These are phyloP conservation scores for Fusarium buharicum DNA, from an alignment of 2,329 filamentous ascomycete genomes.

Conservation along the genomic window DNA sequence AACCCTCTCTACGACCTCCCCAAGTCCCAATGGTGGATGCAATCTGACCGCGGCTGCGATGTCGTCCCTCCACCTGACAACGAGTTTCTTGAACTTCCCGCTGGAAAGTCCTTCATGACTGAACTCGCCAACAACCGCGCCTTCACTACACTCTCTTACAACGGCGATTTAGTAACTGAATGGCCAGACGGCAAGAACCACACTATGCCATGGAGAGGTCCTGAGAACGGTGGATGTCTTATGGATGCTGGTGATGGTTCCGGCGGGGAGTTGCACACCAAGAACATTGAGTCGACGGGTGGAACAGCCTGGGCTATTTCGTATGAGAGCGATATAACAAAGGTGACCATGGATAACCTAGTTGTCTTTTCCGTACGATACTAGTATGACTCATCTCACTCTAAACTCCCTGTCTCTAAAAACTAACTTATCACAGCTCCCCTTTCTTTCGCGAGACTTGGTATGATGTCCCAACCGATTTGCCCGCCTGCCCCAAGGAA, in stretches of 20 bases:
- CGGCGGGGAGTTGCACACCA: constrained; percentile 59
- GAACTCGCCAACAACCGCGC: constrained; percentile 63
- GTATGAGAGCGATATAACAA: constrained; percentile 58
- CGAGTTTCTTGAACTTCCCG: constrained; percentile 57
- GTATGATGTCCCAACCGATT: constrained; percentile 45
- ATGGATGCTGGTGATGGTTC: constrained; percentile 48
- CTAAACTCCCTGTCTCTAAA: background rate
- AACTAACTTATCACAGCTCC: constrained; percentile 27
- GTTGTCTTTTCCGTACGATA: constrained; percentile 60
- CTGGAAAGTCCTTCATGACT: constrained; percentile 59
- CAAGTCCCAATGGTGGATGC: constrained; percentile 62
- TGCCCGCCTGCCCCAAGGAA: constrained; percentile 44
- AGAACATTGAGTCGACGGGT: constrained; percentile 55
- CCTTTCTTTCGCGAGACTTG: constrained; percentile 48
- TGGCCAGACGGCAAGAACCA: constrained; percentile 61
- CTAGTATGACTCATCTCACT: constrained; percentile 50
- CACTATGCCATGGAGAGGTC: constrained; percentile 57
- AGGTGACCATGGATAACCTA: constrained; percentile 62
- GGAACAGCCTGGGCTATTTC: constrained; percentile 63
- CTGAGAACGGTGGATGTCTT: constrained; percentile 45
- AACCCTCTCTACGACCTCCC: constrained; percentile 58
- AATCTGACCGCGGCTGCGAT: constrained; percentile 60
- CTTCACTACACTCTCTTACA: constrained; percentile 59
- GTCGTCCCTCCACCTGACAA: constrained; percentile 48
- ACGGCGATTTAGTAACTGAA: constrained; percentile 50